Evolutionary conservation across 2,329 filamentous ascomycete genomes (phyloP).

Genomic region (Onygenales sp.): DNA sequence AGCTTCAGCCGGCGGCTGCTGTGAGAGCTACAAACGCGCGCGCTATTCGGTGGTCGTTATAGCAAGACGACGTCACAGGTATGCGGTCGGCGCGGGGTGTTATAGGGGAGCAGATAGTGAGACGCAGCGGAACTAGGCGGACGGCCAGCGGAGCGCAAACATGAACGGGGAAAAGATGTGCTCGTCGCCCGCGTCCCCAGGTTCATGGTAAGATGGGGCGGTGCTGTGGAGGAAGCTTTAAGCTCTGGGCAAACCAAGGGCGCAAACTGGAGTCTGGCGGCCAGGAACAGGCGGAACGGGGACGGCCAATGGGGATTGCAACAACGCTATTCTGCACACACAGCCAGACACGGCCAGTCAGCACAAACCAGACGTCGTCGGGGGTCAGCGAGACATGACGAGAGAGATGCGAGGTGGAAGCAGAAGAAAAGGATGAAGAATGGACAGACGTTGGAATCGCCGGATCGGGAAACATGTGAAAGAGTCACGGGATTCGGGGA

Average conservation of each 20-base stretch:
- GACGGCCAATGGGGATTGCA: too few species aligned
- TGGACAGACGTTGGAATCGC: too few species aligned
- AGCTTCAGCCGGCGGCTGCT: background rate
- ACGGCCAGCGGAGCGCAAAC: background rate
- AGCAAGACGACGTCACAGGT: background rate
- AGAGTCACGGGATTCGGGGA: too few species aligned
- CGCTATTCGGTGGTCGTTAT: background rate
- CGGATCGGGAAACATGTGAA: too few species aligned
- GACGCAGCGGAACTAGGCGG: background rate
- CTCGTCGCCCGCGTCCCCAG: background rate
- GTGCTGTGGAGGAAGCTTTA: background rate
- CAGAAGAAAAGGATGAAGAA: too few species aligned
- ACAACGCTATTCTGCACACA: too few species aligned
- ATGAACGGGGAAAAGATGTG: background rate
- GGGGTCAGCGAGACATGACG: too few species aligned
- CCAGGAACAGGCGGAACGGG: background rate
- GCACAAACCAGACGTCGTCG: too few species aligned
- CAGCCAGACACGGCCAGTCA: too few species aligned
- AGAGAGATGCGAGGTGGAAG: too few species aligned
- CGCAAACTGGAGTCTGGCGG: background rate
- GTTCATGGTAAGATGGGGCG: conserved; percentile 1
- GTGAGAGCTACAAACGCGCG: background rate
- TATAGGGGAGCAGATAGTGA: background rate
- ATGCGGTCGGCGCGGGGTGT: background rate
- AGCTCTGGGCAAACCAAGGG: background rate